Evolutionary conservation across 768 basidiomycete genomes (phyloP), one percentile per base, ranked within the genome.

Genomic region (Lactarius quietus): DNA sequence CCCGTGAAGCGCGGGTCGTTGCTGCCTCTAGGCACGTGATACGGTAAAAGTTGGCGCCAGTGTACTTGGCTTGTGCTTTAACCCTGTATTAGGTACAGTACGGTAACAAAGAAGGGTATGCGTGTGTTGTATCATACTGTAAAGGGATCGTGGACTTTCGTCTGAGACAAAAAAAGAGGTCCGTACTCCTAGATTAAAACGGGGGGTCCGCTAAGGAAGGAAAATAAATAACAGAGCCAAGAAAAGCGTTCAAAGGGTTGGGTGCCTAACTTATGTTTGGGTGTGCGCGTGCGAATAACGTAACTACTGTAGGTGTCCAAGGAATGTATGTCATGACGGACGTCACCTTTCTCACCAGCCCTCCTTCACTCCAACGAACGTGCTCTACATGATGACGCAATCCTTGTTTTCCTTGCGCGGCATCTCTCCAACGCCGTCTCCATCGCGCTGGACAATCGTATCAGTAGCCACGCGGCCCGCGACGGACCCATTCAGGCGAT

Each of bases 351-450:
- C 48, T 48, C 48, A 23, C n/a, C 48, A 15, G 39, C 15, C 7
- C 39, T 9, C 28, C 43, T 20, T 20, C 39, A 41, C 52, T 38
- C 38, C 38, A 15, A 55, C 45, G 10, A 0, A 14, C 15, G 23
- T 31, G 54, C 8, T 57, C 65, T 81, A 95, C 93, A 94, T 94
- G 73, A 95, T 87, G 56, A 92, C 77, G 73, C 93, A 95, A 57
- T 93, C 92, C 76, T 91, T 92, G 73, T 86, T 86, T 76, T 88
- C 88, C 61, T 78, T 79, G 29, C 78, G 80, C 73, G 87, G 85
- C 58, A 68, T 6, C 72, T 73, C 29, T 67, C 72, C 18, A 74
- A 70, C 38, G 26, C 80, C 82, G 53, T 70, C 66, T 18, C 68
- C 65, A 61, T 82, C 83, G 48, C 88, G 84, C 62, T 84, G 79